phyloP scores from a whole-genome alignment of 768 basidiomycete species.

The Pisolithus albus region DNA sequence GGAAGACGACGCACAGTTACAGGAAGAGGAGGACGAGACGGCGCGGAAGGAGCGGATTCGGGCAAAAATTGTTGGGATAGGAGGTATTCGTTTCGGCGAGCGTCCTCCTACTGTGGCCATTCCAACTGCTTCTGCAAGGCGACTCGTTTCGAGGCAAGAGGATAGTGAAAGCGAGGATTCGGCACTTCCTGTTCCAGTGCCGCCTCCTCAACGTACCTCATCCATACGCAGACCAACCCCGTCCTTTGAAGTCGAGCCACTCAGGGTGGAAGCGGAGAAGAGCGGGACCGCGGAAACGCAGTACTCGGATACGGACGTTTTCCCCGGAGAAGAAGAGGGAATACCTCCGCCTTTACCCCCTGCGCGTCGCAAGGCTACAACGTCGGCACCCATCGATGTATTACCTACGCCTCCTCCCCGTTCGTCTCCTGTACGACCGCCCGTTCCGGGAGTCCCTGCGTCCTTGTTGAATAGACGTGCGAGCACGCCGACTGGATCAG shows the following conservation, averaged over 20 bases:
- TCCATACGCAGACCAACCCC: constrained; percentile 28
- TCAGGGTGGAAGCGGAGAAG: constrained; percentile 53
- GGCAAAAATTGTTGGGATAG: constrained; percentile 47
- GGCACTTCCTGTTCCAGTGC: constrained; percentile 22
- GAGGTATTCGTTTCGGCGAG: constrained; percentile 55
- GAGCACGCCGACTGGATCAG: constrained; percentile 28
- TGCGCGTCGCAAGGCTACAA: constrained; percentile 31
- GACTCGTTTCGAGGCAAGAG: constrained; percentile 13
- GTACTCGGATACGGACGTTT: constrained; percentile 43
- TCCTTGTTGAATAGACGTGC: constrained; percentile 28
- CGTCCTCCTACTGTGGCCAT: constrained; percentile 28
- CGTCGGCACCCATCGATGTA: constrained; percentile 23
- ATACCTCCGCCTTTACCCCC: constrained; percentile 49
- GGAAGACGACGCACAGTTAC: constrained; percentile 19
- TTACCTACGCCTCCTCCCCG: constrained; percentile 45
- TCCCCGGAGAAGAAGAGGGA: constrained; percentile 31
- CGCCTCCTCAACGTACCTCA: constrained; percentile 25
- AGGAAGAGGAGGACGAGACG: constrained; percentile 45
- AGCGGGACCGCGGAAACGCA: constrained; percentile 65
- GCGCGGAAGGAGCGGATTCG: constrained; percentile 50
- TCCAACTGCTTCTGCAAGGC: constrained; percentile 11
- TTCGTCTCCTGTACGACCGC: constrained; percentile 30
- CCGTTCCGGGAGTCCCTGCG: constrained; percentile 32
- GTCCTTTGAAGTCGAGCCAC: constrained; percentile 8
- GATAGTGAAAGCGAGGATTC: constrained; percentile 26